Conservation (phyloP, 352 stramenopile species). For the Pythium dissotocum region DNA sequence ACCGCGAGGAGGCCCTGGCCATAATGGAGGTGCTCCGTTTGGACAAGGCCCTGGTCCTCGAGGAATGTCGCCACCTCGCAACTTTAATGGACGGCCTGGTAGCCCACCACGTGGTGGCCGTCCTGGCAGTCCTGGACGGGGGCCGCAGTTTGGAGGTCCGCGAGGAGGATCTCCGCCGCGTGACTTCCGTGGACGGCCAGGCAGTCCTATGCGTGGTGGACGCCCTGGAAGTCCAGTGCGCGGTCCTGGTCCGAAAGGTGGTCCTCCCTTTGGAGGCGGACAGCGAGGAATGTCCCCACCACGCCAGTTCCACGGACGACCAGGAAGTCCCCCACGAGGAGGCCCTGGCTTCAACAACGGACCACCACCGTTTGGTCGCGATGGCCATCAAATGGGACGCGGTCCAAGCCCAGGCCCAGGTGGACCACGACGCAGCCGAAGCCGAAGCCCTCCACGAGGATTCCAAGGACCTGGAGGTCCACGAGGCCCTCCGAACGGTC, state of each 20-base stretch:
- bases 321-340: neutral
- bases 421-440: neutral
- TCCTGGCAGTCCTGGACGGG: neutral
- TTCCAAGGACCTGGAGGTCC: conserved; percentile 3
- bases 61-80: conserved; percentile 12
- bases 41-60: conserved; percentile 1
- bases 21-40: neutral
- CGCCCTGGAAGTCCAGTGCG: neutral
- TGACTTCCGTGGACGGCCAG: neutral
- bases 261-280: neutral
- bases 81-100: conserved; percentile 9
- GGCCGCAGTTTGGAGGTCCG: conserved; percentile 6
- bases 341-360: neutral
- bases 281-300: neutral
- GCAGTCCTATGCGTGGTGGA: neutral
- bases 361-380: neutral
- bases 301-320: neutral
- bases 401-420: neutral
- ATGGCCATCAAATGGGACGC: neutral
- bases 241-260: conserved; percentile 12
- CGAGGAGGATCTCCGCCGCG: neutral
- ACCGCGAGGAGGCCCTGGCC: neutral
- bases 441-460: conserved; percentile 1
- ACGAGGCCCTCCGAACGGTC: neutral
- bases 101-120: neutral